Percentiles rank a stretch among this genome's conserved stretches.
phyloP scores from a whole-genome alignment of 2,329 filamentous ascomycete species.

The Exophiala oligosperma region DNA sequence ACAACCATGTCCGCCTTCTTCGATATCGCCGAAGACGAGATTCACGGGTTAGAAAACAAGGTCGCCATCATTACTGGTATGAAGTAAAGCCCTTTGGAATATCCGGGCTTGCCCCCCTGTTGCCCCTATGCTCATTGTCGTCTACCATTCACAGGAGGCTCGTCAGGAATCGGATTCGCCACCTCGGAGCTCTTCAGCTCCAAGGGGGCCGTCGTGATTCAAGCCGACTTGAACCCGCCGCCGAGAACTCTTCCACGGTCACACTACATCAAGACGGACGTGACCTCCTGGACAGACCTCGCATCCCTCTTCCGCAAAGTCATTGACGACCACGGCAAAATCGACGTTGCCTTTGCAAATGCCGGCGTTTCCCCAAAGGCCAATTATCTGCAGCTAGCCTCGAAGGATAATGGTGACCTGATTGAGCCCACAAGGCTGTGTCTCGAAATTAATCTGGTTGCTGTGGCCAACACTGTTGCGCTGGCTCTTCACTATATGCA shows the following conservation, averaged over 20 bases:
- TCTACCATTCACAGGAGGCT: constrained; percentile 43
- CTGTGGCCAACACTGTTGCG: constrained; percentile 51
- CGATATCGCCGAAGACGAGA: constrained; percentile 46
- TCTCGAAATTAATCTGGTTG: constrained; percentile 54
- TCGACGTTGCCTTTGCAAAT: constrained; percentile 54
- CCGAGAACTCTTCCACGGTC: constrained; percentile 35
- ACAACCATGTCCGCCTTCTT: constrained; percentile 36
- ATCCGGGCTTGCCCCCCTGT: not conserved
- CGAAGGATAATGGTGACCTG: constrained; percentile 52
- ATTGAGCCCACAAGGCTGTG: constrained; percentile 45
- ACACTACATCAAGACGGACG: constrained; percentile 48
- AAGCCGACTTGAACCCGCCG: constrained; percentile 49
- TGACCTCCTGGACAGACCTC: constrained; percentile 53
- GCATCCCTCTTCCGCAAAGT: constrained; percentile 52
- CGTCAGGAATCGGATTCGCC: constrained; percentile 52
- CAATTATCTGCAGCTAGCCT: constrained; percentile 49
- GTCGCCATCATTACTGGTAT: constrained; percentile 56
- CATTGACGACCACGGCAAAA: constrained; percentile 42
- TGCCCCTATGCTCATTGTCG: not conserved
- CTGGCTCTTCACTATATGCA: constrained; percentile 53
- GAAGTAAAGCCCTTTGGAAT: not conserved
- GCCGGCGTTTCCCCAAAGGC: constrained; percentile 53
- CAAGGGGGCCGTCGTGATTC: constrained; percentile 46
- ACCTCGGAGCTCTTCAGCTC: constrained; percentile 46
- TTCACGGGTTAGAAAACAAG: constrained; percentile 48